Evolutionary conservation across 805 yeast genomes (phyloP).

Genomic region (Lipomyces yamadae): DNA sequence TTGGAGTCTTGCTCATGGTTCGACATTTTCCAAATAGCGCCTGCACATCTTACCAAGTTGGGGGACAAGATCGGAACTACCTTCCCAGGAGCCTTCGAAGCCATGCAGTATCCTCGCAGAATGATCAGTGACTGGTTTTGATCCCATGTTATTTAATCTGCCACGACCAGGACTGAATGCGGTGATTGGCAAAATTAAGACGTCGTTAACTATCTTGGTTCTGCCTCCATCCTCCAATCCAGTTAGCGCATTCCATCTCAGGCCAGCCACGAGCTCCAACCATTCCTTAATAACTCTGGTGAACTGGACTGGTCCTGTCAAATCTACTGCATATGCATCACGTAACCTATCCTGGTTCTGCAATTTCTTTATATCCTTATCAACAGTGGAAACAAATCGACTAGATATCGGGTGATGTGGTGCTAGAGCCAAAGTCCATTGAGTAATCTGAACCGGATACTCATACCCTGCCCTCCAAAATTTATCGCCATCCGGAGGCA

Average conservation of each 20-base stretch:
- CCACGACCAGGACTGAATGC: constrained; percentile 13
- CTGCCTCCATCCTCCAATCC: constrained; percentile 5
- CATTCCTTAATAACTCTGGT: constrained; percentile 7
- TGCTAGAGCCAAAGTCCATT: constrained; percentile 6
- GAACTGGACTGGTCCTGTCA: constrained; percentile 12
- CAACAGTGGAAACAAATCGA: constrained; percentile 9
- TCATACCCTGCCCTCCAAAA: constrained; percentile 10
- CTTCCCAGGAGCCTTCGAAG: constrained; percentile 11
- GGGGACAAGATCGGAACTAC: constrained; percentile 3
- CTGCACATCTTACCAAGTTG: constrained; percentile 10
- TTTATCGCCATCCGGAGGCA: not conserved
- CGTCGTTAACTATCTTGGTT: constrained; percentile 2
- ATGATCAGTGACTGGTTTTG: constrained; percentile 9
- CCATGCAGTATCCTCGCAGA: constrained; percentile 9
- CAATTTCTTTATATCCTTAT: constrained; percentile 4
- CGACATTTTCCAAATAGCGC: constrained; percentile 9
- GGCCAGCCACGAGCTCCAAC: constrained; percentile 4
- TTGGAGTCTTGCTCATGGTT: constrained; percentile 68
- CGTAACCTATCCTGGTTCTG: not conserved
- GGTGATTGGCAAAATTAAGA: constrained; percentile 7
- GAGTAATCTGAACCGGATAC: constrained; percentile 12
- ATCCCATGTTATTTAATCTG: not conserved
- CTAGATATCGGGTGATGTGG: constrained; percentile 13
- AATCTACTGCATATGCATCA: constrained; percentile 10
- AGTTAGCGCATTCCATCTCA: constrained; percentile 7